Conservation (phyloP, 768 basidiomycete genomes). For the Leccinellum albellum region DNA sequence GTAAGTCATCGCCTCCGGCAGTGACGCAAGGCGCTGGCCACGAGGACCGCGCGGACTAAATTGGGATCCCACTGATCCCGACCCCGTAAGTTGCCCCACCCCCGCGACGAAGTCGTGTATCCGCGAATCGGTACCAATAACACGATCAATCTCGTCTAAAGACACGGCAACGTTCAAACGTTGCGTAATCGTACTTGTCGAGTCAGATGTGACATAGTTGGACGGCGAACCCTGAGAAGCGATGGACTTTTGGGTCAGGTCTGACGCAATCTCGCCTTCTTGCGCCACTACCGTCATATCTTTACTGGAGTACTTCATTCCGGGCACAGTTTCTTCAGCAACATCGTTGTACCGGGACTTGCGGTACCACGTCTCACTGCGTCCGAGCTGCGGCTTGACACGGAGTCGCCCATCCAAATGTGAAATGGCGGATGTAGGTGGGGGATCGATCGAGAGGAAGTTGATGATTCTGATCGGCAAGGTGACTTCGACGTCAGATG, state of each 20-base stretch:
- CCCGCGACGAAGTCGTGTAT: slow-evolving; percentile 26
- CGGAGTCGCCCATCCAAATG: slow-evolving; percentile 17
- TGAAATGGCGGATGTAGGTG: slow-evolving; percentile 40
- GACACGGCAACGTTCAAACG: slow-evolving; percentile 12
- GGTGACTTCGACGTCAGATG: slow-evolving; percentile 63
- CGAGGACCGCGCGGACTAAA: slow-evolving; percentile 21
- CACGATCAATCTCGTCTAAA: slow-evolving; percentile 29
- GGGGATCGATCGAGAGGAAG: slow-evolving; percentile 83
- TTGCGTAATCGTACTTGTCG: slow-evolving; percentile 20
- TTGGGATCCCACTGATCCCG: slow-evolving; percentile 14
- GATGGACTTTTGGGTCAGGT: slow-evolving; percentile 1
- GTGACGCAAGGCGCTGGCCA: slow-evolving; percentile 15
- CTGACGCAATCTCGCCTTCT: slow-evolving; percentile 9
- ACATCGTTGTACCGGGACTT: slow-evolving; percentile 22
- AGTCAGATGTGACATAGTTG: slow-evolving; percentile 27
- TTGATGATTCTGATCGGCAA: slow-evolving; percentile 78
- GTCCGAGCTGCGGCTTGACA: slow-evolving; percentile 23
- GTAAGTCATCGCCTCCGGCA: slow-evolving; percentile 10
- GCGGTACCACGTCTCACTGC: slow-evolving; percentile 29
- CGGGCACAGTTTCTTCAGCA: slow-evolving; percentile 27
- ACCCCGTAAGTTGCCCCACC: slow-evolving; percentile 10
- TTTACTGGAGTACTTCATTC: slow-evolving; percentile 29
- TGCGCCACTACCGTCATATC: slow-evolving; percentile 28
- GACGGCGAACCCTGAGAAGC: slow-evolving; percentile 21
- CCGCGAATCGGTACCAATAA: slow-evolving; percentile 19